These are phyloP conservation scores for Trebouxia sp. DNA, from an alignment of 139 green algal species.

Conservation along the genomic window DNA sequence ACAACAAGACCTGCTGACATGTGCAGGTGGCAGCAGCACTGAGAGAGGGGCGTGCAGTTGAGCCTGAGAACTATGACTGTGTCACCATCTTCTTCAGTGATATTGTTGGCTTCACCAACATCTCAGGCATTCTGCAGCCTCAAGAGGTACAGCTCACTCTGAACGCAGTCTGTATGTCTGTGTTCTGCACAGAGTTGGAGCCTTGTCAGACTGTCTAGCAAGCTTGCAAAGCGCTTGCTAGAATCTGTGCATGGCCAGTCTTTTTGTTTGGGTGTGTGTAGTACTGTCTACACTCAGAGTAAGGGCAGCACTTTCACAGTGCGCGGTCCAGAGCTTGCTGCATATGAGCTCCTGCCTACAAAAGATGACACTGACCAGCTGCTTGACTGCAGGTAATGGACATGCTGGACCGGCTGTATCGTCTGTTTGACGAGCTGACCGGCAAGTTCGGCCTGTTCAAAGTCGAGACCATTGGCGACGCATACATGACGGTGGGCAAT, in stretches of 20 bases:
- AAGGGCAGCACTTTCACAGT: no score
- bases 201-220: no score
- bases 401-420: constrained; percentile 45
- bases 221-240: not conserved
- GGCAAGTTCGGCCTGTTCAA: constrained; percentile 38
- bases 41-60: constrained; percentile 27
- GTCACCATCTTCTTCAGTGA: constrained; percentile 52
- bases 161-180: not conserved
- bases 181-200: no score
- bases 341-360: no score
- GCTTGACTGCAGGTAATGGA: constrained; percentile 39
- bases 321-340: no score
- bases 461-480: constrained; percentile 35
- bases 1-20: no score
- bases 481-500: constrained; percentile 44
- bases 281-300: not conserved
- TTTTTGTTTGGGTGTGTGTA: not conserved
- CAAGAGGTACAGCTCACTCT: not conserved
- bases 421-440: constrained; percentile 39
- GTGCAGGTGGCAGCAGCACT: constrained; percentile 30
- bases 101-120: constrained; percentile 51
- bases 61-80: constrained; percentile 39
- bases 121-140: constrained; percentile 34
- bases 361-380: not conserved
- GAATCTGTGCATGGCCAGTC: not conserved